phyloP scores from a whole-genome alignment of 2,329 filamentous ascomycete genomes.

The Periconia digitata region DNA sequence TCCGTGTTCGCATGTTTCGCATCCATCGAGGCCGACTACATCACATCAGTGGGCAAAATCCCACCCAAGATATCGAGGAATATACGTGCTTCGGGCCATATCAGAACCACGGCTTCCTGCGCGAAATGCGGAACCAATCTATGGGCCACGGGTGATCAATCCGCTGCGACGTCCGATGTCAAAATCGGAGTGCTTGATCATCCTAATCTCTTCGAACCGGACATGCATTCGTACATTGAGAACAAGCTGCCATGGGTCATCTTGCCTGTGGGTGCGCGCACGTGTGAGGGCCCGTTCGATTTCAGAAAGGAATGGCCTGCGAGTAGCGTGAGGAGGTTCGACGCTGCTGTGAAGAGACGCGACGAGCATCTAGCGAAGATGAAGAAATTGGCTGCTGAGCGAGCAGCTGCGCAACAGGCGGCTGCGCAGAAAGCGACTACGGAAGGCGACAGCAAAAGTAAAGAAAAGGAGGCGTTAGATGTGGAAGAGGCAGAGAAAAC shows the following conservation, averaged over 20 bases:
- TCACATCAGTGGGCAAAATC: slow-evolving; percentile 17
- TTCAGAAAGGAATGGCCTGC: slow-evolving; percentile 25
- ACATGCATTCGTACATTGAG: slow-evolving; percentile 29
- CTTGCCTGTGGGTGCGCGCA: slow-evolving; percentile 26
- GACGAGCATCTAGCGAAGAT: slow-evolving; percentile 4
- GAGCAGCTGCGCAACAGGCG: not conserved
- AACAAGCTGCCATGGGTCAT: slow-evolving; percentile 33
- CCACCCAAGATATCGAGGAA: slow-evolving; percentile 11
- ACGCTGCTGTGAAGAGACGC: slow-evolving; percentile 13
- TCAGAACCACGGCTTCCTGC: slow-evolving; percentile 15
- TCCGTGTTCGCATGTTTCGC: slow-evolving; percentile 24
- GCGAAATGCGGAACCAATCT: slow-evolving; percentile 22
- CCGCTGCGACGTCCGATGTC: slow-evolving; percentile 15
- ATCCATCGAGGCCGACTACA: slow-evolving; percentile 26
- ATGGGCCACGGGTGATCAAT: slow-evolving; percentile 18
- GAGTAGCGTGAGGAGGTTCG: slow-evolving; percentile 28
- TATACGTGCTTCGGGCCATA: not conserved
- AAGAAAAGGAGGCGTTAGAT: slow-evolving; percentile 5
- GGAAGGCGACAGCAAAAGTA: not conserved
- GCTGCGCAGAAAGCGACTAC: slow-evolving; percentile 5
- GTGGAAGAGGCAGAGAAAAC: slow-evolving; percentile 26
- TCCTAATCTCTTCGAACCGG: slow-evolving; percentile 32
- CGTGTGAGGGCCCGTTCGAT: slow-evolving; percentile 12
- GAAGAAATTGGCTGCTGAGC: slow-evolving; percentile 1
- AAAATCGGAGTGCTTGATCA: slow-evolving; percentile 30